Percentiles rank a stretch among this genome's conserved stretches.
phyloP scores from a whole-genome alignment of 2,329 filamentous ascomycete species.

The Pseudogymnoascus sp. region DNA sequence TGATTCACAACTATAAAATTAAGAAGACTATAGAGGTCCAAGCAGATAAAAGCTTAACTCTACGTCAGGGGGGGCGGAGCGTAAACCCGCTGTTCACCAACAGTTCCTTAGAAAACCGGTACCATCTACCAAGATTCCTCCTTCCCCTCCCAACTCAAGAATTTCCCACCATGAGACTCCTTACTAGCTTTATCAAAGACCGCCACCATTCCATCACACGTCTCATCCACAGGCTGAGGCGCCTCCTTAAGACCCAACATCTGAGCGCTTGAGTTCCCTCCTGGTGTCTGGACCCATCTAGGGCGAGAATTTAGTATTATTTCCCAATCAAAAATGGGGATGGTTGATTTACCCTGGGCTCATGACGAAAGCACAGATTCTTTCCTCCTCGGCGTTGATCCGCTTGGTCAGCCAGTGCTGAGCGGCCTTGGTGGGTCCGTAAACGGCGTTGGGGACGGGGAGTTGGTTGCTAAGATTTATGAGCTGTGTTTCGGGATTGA shows the following conservation, averaged over 20 bases:
- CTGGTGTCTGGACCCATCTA: slow-evolving; percentile 20
- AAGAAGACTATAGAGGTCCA: background rate
- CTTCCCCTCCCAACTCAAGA: slow-evolving; percentile 11
- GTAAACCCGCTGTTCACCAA: background rate
- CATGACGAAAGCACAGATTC: slow-evolving; percentile 20
- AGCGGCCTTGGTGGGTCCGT: slow-evolving; percentile 27
- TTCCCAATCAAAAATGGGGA: background rate
- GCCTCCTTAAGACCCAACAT: slow-evolving; percentile 17
- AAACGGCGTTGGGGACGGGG: slow-evolving; percentile 20
- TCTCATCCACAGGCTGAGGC: slow-evolving; percentile 17
- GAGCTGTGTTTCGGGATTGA: background rate
- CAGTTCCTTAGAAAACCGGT: background rate
- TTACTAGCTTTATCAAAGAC: slow-evolving; percentile 13
- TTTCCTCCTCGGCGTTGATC: slow-evolving; percentile 21
- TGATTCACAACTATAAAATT: background rate
- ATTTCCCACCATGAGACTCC: slow-evolving; percentile 13
- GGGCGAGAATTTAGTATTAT: slow-evolving; percentile 12
- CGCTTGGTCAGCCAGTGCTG: slow-evolving; percentile 26
- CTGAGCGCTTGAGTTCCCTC: slow-evolving; percentile 20
- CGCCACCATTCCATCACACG: slow-evolving; percentile 14
- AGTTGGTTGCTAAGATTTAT: slow-evolving; percentile 13
- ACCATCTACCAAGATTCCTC: slow-evolving; percentile 10
- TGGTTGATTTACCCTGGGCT: slow-evolving; percentile 16
- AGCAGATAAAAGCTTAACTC: background rate
- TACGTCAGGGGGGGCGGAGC: no score